Evolutionary conservation across 1,284 basidiomycete genomes (phyloP).

Genomic region (Ceratorhiza oryzae-sativae): DNA sequence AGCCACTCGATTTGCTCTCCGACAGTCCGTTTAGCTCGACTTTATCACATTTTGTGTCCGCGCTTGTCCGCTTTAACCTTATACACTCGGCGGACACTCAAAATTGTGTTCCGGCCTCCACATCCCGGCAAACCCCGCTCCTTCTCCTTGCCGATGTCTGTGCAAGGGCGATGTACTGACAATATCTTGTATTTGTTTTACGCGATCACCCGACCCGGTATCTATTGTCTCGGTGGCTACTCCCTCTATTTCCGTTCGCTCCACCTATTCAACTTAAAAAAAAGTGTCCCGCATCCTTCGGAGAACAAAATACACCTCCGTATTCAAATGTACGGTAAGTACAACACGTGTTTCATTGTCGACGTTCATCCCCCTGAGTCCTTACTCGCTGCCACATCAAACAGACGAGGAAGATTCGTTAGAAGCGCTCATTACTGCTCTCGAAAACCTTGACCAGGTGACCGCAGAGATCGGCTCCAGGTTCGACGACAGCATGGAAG

Average conservation of each 20-base stretch:
- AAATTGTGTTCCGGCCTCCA: not conserved
- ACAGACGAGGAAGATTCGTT: slow-evolving; percentile 81
- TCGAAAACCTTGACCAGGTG: slow-evolving; percentile 72
- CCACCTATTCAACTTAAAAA: not conserved
- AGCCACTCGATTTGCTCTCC: not conserved
- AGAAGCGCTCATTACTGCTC: slow-evolving; percentile 74
- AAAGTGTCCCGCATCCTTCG: slow-evolving; percentile 91
- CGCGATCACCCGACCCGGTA: slow-evolving; percentile 7
- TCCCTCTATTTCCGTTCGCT: not conserved
- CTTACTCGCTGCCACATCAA: slow-evolving; percentile 6
- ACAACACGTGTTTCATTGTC: slow-evolving; percentile 1
- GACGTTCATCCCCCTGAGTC: slow-evolving; percentile 24
- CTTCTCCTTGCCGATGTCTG: slow-evolving; percentile 19
- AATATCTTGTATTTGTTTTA: slow-evolving; percentile 14
- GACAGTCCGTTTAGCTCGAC: too few species aligned
- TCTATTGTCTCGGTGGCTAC: slow-evolving; percentile 35
- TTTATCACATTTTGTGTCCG: slow-evolving; percentile 15
- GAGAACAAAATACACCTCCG: slow-evolving; percentile 95
- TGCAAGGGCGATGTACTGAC: slow-evolving; percentile 16
- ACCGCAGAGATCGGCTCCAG: slow-evolving; percentile 36
- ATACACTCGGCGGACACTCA: not conserved
- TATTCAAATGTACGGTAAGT: slow-evolving; percentile 98
- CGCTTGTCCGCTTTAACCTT: slow-evolving; percentile 6
- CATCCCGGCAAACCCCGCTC: slow-evolving; percentile 29
- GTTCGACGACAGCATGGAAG: slow-evolving; percentile 28